A percentile compares a stretch with the other conserved stretches of the same genome.
Evolutionary conservation across 805 yeast genomes (phyloP).

Genomic region (Lachancea meyersii): DNA sequence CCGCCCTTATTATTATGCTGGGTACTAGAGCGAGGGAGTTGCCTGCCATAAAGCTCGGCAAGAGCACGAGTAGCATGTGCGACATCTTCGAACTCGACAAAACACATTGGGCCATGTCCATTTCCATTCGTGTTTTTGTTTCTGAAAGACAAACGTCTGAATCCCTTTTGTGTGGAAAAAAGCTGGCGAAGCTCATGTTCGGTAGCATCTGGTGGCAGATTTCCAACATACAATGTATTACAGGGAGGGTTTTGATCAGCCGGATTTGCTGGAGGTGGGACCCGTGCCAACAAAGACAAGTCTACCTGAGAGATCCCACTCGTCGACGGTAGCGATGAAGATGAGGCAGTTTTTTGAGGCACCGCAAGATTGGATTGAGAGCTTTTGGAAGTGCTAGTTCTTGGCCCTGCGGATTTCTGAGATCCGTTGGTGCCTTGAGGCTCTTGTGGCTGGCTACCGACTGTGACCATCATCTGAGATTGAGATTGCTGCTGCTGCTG

Average conservation of each 20-base stretch:
- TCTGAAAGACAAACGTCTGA: constrained; percentile 85
- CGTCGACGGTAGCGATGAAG: constrained; percentile 25
- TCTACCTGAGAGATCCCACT: constrained; percentile 44
- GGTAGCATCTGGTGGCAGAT: constrained; percentile 93
- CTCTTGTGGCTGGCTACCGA: constrained; percentile 16
- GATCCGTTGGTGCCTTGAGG: constrained; percentile 15
- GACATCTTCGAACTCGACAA: constrained; percentile 97
- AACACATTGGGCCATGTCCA: constrained; percentile 97
- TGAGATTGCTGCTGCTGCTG: constrained; percentile 29
- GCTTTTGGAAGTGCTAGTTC: constrained; percentile 16
- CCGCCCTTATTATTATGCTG: constrained; percentile 70
- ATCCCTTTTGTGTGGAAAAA: constrained; percentile 86
- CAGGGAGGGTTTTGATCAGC: constrained; percentile 99
- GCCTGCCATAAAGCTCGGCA: constrained; percentile 89
- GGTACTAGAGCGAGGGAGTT: constrained; percentile 74
- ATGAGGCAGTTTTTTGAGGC: constrained; percentile 23
- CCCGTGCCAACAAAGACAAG: constrained; percentile 65
- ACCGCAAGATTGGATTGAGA: constrained; percentile 12
- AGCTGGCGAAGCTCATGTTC: constrained; percentile 85
- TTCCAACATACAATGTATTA: constrained; percentile 93
- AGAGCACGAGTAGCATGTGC: constrained; percentile 88
- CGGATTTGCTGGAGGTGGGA: constrained; percentile 92
- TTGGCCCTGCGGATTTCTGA: constrained; percentile 17
- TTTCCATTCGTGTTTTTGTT: constrained; percentile 53
- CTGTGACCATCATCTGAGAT: constrained; percentile 13